Evolutionary conservation across 2,329 filamentous ascomycete genomes (phyloP).

Genomic region (Lecanicillium sp.): DNA sequence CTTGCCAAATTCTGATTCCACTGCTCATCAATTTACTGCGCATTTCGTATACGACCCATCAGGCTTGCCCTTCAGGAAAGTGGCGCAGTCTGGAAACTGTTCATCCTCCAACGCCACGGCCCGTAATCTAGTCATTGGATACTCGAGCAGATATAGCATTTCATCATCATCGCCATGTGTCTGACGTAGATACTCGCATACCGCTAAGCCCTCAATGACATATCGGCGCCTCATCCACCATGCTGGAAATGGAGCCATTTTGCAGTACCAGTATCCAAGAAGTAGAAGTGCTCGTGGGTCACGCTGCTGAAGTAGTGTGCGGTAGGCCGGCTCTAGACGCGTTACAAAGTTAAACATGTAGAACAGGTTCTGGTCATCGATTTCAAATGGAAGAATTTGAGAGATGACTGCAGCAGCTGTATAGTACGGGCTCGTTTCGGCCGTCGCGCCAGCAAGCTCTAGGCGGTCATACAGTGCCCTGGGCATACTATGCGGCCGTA

Average conservation of each 20-base stretch:
- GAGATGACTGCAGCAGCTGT: constrained; percentile 30
- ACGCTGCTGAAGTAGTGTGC: constrained; percentile 39
- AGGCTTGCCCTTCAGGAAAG: background rate
- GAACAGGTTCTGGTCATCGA: constrained; percentile 35
- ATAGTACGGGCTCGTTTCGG: constrained; percentile 28
- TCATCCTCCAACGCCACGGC: background rate
- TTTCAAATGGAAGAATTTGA: constrained; percentile 29
- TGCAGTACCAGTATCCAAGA: constrained; percentile 52
- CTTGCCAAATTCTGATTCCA: no score
- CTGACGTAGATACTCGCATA: constrained; percentile 34
- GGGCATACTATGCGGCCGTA: constrained; percentile 24
- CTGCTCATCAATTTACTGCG: no score
- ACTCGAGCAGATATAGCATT: background rate
- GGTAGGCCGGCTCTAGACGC: constrained; percentile 38
- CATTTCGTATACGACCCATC: no score
- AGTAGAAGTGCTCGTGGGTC: constrained; percentile 49
- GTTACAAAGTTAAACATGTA: constrained; percentile 42
- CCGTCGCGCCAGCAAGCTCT: constrained; percentile 17
- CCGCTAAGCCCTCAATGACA: constrained; percentile 42
- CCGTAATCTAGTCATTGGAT: background rate
- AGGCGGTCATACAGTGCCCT: constrained; percentile 26
- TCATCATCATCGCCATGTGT: constrained; percentile 13
- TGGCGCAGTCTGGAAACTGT: background rate
- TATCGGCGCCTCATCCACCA: constrained; percentile 46
- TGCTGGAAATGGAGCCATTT: constrained; percentile 31